These are phyloP conservation scores for Grammothele lineata DNA, from an alignment of 768 basidiomycete species.

Conservation along the genomic window DNA sequence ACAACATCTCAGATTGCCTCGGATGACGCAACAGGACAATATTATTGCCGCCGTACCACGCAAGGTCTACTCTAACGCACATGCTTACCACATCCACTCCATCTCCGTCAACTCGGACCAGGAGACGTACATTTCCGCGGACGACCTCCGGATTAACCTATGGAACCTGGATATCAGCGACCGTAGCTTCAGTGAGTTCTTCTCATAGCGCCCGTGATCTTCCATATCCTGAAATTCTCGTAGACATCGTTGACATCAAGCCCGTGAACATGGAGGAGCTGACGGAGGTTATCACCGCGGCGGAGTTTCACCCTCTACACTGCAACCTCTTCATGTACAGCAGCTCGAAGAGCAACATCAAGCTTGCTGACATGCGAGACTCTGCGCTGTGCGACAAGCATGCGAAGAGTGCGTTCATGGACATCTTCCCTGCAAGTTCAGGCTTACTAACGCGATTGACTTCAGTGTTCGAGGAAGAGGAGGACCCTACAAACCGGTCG, in stretches of 20 bases:
- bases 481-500: constrained; percentile 94
- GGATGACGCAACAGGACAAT: constrained; percentile 91
- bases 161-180: constrained; percentile 99
- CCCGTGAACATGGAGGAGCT: constrained; percentile 99
- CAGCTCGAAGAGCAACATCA: constrained; percentile 99
- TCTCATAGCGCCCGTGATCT: not conserved
- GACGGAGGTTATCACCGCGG: constrained; percentile 99
- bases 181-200: constrained; percentile 92
- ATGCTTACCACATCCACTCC: constrained; percentile 99
- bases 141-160: constrained; percentile 93
- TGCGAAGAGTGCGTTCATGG: constrained; percentile 76
- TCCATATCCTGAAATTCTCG: not conserved
- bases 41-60: constrained; percentile 98
- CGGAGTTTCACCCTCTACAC: constrained; percentile 95
- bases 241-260: constrained; percentile 99
- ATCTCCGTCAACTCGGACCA: constrained; percentile 99
- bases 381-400: constrained; percentile 94
- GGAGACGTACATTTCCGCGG: constrained; percentile 99
- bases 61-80: constrained; percentile 98
- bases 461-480: constrained; percentile 98
- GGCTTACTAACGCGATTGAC: constrained; percentile 1
- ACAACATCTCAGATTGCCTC: constrained; percentile 77
- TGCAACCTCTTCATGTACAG: constrained; percentile 99
- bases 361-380: constrained; percentile 98
- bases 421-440: constrained; percentile 2